A percentile compares a stretch with the other conserved stretches of the same genome.
phyloP scores from a whole-genome alignment of 1,284 basidiomycete genomes.

The Ceratobasidium sp. region DNA sequence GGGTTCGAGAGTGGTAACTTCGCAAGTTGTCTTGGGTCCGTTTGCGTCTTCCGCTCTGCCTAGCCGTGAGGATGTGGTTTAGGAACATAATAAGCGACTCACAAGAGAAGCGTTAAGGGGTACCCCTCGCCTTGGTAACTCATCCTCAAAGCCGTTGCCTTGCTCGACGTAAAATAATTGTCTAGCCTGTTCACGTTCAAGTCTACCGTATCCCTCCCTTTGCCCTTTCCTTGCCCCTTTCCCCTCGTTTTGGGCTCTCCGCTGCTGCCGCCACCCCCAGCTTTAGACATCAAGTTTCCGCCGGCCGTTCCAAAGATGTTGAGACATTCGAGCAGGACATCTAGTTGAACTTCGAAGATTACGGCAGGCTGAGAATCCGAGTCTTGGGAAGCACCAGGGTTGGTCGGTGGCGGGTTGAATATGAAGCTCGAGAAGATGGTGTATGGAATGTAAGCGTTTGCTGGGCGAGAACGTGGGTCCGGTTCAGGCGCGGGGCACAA shows the following conservation, averaged over 20 bases:
- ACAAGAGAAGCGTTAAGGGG: constrained; percentile 83
- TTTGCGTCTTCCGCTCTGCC: constrained; percentile 78
- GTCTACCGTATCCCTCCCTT: constrained; percentile 52
- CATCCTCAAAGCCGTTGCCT: constrained; percentile 83
- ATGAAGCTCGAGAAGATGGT: constrained; percentile 79
- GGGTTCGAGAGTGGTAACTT: constrained; percentile 84
- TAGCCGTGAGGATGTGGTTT: not conserved
- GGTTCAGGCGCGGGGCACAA: not conserved
- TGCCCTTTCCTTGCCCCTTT: constrained; percentile 52
- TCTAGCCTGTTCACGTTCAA: constrained; percentile 40
- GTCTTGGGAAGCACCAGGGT: constrained; percentile 47
- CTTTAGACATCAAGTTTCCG: constrained; percentile 15
- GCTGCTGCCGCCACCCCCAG: constrained; percentile 37
- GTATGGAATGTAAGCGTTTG: constrained; percentile 82
- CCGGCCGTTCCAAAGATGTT: constrained; percentile 89
- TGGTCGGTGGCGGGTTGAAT: constrained; percentile 58
- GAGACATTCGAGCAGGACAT: constrained; percentile 83
- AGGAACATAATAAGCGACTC: constrained; percentile 51
- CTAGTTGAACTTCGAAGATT: constrained; percentile 79
- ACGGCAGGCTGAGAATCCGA: constrained; percentile 50
- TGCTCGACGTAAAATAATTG: constrained; percentile 53
- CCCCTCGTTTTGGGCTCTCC: constrained; percentile 54
- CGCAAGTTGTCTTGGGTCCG: constrained; percentile 87
- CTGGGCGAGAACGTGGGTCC: constrained; percentile 54
- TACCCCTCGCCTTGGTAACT: constrained; percentile 80